Evolutionary conservation across 1,284 basidiomycete genomes (phyloP), one percentile per base, ranked within the genome.

Genomic region (Irpex sp.): DNA sequence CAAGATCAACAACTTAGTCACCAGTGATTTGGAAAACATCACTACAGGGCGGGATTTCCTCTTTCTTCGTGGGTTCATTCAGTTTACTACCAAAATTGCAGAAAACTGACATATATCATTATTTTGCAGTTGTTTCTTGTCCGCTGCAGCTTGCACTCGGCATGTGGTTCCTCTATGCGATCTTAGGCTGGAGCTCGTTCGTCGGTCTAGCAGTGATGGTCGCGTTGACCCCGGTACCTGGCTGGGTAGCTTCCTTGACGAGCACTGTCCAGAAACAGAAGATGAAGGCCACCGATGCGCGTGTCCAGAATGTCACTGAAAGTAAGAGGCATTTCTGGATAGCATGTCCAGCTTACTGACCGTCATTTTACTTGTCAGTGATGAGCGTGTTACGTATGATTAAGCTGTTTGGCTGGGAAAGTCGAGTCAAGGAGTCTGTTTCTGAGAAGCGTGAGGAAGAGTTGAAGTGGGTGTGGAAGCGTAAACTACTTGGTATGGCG

Each of bases 321-420:
- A 38, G 13, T 52, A 17, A 26, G 26, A 19, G 2, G 31, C 19
- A 51, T 56, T 9, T 37, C 40, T 59, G 19, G n/a, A 11, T n/a
- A 47, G n/a, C 11, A 47, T 47, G 9, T 11, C 9, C 44, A 47
- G 7, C 9, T 47, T 47, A 47, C 44, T 47, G 44, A 47, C 9
- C 9, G 44, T 47, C 9, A n/a, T 47, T 47, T 47, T 5, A n/a
- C n/a, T 47, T 19, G n/a, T 7, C 37, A 72, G 78, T 71, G n/a
- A 73, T 80, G 74, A 76, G 69, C 48, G 73, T 79, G 11, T 60
- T 79, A 11, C 74, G 83, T 40, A 84, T 85, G 77, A 74, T 85
- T 74, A 88, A 88, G 72, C 81, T 88, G 65, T 88, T 88, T 67
- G 85, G 79, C 5, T 86, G 84, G 84, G 84, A 85, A 65, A 69